These are phyloP conservation scores for Cladorrhinum sp. DNA, from an alignment of 2,329 filamentous ascomycete species.

Conservation along the genomic window DNA sequence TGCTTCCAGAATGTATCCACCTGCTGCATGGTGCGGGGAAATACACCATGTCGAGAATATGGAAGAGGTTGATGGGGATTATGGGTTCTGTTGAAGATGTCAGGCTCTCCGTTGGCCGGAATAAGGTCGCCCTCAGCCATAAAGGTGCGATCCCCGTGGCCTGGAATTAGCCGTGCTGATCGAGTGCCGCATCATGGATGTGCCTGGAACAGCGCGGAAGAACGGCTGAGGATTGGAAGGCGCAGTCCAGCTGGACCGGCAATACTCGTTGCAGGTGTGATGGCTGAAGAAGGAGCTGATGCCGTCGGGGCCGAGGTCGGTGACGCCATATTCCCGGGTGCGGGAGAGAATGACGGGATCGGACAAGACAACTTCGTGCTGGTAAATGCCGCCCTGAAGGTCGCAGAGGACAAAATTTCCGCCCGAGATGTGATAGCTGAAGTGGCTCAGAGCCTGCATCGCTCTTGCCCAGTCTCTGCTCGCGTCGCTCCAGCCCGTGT, in stretches of 20 bases:
- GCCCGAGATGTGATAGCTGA: constrained; percentile 39
- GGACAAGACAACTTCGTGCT: constrained; percentile 35
- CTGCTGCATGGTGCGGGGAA: too few relatives aligned
- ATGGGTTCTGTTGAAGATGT: too few relatives aligned
- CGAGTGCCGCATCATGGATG: too few relatives aligned
- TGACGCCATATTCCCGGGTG: constrained; percentile 36
- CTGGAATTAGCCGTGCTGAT: too few relatives aligned
- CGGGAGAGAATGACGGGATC: constrained; percentile 43
- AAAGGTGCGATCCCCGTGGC: too few relatives aligned
- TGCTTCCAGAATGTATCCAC: too few relatives aligned
- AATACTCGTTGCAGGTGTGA: constrained; percentile 33
- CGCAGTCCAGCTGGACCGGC: constrained; percentile 28
- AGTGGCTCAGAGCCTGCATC: constrained; percentile 45
- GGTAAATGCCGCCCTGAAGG: constrained; percentile 42
- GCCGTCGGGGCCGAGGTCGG: constrained; percentile 38
- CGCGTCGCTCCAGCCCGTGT: constrained; percentile 38
- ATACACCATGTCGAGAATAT: too few relatives aligned
- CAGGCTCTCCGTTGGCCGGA: too few relatives aligned
- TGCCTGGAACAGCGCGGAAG: too few relatives aligned
- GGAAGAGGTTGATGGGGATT: too few relatives aligned
- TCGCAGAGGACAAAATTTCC: constrained; percentile 41
- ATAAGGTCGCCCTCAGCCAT: too few relatives aligned
- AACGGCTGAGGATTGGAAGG: too few relatives aligned
- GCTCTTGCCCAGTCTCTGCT: constrained; percentile 32
- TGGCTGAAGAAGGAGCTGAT: constrained; percentile 40